Base-by-base conservation (phyloP, 495 filamentous ascomycete species). In the Lasiosphaeriaceae sp. region DNA sequence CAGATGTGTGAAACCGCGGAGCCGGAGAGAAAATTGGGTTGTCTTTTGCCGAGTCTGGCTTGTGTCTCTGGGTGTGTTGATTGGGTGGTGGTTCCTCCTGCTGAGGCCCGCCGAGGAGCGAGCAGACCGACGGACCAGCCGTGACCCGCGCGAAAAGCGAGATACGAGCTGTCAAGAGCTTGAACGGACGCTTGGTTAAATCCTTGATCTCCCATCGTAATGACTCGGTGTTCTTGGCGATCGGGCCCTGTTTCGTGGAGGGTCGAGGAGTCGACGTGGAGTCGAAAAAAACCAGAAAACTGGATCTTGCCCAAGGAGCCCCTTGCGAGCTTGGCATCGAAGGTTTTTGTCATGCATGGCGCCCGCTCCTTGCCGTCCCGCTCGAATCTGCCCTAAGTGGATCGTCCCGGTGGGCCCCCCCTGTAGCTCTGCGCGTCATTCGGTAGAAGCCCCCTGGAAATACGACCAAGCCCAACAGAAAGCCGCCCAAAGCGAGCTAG, bases 191-290 rank as follows among this genome's bases (percentile, higher is more conserved):
- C n/a, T n/a, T n/a, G n/a, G n/a, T n/a, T n/a, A n/a, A n/a, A n/a
- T n/a, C 19, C 23, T 34, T 39, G 37, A 23, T n/a, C 43, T 16
- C 45, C 11, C 45, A 29, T 31, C 14, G 11, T 26, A 37, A 55
- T 60, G 58, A 60, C 58, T 60, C 58, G 51, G n/a, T 21, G 8
- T 22, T n/a, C 37, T 20, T 56, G 53, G 16, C 31, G 58, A 60
- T 60, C 58, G 14, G 26, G 21, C 19, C 52, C 31, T 50, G 14
- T 48, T 56, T 41, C 11, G 41, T 50, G 24, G 20, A 20, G 45
- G 23, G 21, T 16, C 8, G 3, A 22, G 34, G 17, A 52, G 34
- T 3, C 4, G 26, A 31, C n/a, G 26, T 31, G 26, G 26, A 31
- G 26, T 31, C 4, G 26, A 31, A 9, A 20, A 41, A 43, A 14